phyloP scores from a whole-genome alignment of 768 basidiomycete species.

The Tricholoma terreum region DNA sequence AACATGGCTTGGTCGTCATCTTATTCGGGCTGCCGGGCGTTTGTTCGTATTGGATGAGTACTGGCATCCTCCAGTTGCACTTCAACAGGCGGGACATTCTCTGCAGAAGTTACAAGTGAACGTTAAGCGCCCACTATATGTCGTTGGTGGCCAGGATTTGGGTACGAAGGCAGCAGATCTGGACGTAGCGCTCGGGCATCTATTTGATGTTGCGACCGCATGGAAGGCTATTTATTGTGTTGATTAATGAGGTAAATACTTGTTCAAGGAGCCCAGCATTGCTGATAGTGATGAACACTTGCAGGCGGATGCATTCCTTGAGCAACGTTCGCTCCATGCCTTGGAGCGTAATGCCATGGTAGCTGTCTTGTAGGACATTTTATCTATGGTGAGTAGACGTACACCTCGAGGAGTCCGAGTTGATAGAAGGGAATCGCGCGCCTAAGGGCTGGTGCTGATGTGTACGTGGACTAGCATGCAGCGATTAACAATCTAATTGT shows the following conservation, averaged over 20 bases:
- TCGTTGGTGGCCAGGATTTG: constrained; percentile 54
- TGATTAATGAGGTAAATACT: constrained; percentile 47
- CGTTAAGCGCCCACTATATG: constrained; percentile 51
- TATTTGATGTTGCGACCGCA: constrained; percentile 53
- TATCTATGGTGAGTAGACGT: too few relatives aligned
- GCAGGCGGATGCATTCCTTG: constrained; percentile 68
- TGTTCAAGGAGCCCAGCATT: neutral
- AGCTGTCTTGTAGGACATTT: constrained; percentile 51
- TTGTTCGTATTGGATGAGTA: constrained; percentile 23
- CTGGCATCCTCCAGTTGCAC: neutral
- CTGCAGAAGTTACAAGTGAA: constrained; percentile 58
- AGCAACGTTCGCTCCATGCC: constrained; percentile 62
- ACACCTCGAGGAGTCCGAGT: too few relatives aligned
- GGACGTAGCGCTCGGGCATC: constrained; percentile 42
- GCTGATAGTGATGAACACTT: constrained; percentile 7
- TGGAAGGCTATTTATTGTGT: constrained; percentile 59
- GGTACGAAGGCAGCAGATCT: constrained; percentile 44
- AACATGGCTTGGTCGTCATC: constrained; percentile 48
- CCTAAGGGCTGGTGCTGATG: too few relatives aligned
- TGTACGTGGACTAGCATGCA: too few relatives aligned
- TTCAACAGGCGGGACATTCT: constrained; percentile 49
- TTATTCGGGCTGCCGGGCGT: constrained; percentile 59
- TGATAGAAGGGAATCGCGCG: too few relatives aligned
- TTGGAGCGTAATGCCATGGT: constrained; percentile 71
- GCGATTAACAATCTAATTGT: too few relatives aligned